Percentiles rank a stretch among this genome's conserved stretches.
Conservation (phyloP, 148 eudicot genomes). For the Diospyros kaki region DNA sequence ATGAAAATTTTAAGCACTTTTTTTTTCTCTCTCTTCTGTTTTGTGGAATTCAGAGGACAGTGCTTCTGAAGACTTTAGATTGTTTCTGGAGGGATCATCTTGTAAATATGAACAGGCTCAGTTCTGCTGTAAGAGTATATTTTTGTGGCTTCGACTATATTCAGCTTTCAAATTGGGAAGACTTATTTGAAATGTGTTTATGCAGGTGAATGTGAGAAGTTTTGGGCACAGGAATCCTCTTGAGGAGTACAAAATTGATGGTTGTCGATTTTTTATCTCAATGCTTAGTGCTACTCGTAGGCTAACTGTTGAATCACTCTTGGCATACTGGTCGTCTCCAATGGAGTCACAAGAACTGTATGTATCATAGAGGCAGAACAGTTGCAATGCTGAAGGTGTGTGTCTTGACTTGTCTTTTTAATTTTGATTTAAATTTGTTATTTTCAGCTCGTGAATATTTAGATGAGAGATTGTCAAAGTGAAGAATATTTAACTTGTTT, state of each 20-base stretch:
- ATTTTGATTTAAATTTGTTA: background rate
- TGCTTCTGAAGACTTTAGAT: conserved; percentile 81
- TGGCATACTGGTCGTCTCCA: conserved; percentile 87
- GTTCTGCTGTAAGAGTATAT: conserved; percentile 62
- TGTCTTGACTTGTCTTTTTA: background rate
- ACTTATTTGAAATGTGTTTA: conserved; percentile 16
- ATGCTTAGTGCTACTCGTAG: conserved; percentile 95
- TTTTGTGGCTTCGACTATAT: background rate
- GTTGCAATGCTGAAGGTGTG: conserved; percentile 2
- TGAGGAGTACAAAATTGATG: conserved; percentile 97
- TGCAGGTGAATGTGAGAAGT: conserved; percentile 94
- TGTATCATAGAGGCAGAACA: conserved; percentile 18
- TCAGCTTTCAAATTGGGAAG: background rate
- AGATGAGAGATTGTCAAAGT: too few species aligned
- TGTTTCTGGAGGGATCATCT: conserved; percentile 99
- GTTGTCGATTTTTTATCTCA: conserved; percentile 93
- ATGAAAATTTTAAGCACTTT: background rate
- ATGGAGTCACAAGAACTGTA: conserved; percentile 68
- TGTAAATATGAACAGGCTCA: conserved; percentile 92
- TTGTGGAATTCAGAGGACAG: conserved; percentile 59
- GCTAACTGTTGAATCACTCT: conserved; percentile 76
- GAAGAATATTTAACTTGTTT: too few species aligned
- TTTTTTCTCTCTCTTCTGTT: conserved; percentile 8
- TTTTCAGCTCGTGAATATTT: too few species aligned
- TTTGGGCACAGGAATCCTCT: conserved; percentile 97